Percentiles rank a stretch among this genome's conserved stretches.
Conservation (phyloP, 805 yeast genomes). For the Maudiozyma turicensis region DNA sequence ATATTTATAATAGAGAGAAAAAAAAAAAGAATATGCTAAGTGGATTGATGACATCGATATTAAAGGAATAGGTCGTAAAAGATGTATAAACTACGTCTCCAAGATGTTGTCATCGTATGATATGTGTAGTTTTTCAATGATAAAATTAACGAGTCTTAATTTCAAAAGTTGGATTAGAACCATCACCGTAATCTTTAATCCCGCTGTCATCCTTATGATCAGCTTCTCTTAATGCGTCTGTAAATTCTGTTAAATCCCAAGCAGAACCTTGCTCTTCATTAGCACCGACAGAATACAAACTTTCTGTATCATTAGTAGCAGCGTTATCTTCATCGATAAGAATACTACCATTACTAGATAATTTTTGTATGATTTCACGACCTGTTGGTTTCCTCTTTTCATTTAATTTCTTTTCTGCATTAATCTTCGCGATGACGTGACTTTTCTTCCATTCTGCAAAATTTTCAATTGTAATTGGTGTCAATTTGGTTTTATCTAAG, state of each 20-base stretch:
- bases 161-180: conserved; percentile 34
- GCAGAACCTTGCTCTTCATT: conserved; percentile 28
- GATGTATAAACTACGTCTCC: too few species aligned
- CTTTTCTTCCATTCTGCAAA: conserved; percentile 76
- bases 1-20: too few species aligned
- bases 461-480: conserved; percentile 78
- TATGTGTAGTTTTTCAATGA: not conserved
- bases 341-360: conserved; percentile 46
- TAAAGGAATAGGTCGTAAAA: too few species aligned
- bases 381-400: conserved; percentile 51
- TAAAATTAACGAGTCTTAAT: conserved; percentile 2
- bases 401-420: conserved; percentile 31
- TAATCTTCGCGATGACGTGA: conserved; percentile 49
- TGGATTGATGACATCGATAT: too few species aligned
- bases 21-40: too few species aligned
- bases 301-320: conserved; percentile 29
- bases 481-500: conserved; percentile 59
- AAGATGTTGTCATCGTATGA: too few species aligned
- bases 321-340: conserved; percentile 36
- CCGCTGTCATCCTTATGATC: conserved; percentile 31
- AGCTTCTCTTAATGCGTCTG: conserved; percentile 29
- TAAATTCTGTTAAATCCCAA: conserved; percentile 37
- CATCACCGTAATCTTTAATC: conserved; percentile 70
- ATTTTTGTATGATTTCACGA: conserved; percentile 54
- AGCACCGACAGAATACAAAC: conserved; percentile 6